Conservation (phyloP, 2,329 filamentous ascomycete species). For the Fusarium illudens region DNA sequence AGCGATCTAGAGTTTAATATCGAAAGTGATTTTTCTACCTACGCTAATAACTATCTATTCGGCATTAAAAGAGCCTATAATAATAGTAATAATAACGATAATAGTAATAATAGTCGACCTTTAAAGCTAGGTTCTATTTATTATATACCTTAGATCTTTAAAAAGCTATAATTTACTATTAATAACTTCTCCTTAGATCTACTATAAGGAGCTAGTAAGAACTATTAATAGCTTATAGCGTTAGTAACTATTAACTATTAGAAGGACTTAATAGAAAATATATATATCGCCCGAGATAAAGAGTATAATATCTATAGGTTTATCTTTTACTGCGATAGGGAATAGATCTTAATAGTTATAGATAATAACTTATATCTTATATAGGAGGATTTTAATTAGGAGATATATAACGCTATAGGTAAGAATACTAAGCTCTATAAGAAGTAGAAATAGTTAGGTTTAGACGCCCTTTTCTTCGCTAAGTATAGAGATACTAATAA, state of each 20-base stretch:
- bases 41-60: conserved; percentile 49
- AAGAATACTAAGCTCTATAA: conserved; percentile 68
- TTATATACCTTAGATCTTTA: conserved; percentile 54
- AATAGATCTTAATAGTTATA: conserved; percentile 76
- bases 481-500: conserved; percentile 74
- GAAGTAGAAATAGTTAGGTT: conserved; percentile 71
- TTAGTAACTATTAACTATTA: conserved; percentile 74
- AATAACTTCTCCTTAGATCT: conserved; percentile 53
- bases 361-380: conserved; percentile 67
- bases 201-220: conserved; percentile 61
- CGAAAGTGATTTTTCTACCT: conserved; percentile 50
- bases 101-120: background rate
- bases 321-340: conserved; percentile 74
- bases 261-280: conserved; percentile 67
- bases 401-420: conserved; percentile 51
- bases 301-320: conserved; percentile 76
- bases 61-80: conserved; percentile 40
- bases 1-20: conserved; percentile 56
- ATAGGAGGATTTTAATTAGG: conserved; percentile 53
- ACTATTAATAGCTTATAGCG: conserved; percentile 79
- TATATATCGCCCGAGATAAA: conserved; percentile 74
- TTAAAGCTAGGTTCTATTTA: conserved; percentile 49
- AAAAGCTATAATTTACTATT: conserved; percentile 51
- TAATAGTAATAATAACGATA: conserved; percentile 10
- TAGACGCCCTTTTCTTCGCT: conserved; percentile 74